Percentiles rank a stretch among this genome's conserved stretches.
Conservation (phyloP, 345 rosid genomes). For the Salix koriyanagi region DNA sequence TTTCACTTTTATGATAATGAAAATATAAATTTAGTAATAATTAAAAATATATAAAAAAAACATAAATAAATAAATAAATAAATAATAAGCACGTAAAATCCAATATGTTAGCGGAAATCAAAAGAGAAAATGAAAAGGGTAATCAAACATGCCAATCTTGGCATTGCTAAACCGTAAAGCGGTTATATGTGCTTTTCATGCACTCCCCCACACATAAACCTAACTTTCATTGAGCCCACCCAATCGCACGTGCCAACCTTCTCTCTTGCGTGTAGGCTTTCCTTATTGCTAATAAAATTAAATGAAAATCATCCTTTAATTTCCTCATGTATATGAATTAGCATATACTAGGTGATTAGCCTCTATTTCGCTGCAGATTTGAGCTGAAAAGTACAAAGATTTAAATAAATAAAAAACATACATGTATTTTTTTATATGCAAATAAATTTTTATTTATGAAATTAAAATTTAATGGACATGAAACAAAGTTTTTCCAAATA, state of each 20-base stretch:
- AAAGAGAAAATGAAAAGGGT: conserved; percentile 8
- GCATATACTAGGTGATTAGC: neutral
- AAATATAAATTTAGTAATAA: neutral
- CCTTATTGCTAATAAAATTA: neutral
- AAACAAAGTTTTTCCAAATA: too few relatives aligned
- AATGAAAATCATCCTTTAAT: neutral
- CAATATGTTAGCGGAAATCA: conserved; percentile 6
- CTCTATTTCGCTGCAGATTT: too few relatives aligned
- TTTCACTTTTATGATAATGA: neutral
- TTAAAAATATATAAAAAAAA: neutral
- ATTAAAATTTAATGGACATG: too few relatives aligned
- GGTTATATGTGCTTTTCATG: conserved; percentile 57
- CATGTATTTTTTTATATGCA: too few relatives aligned
- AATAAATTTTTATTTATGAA: too few relatives aligned
- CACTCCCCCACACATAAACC: conserved; percentile 23
- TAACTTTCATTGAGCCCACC: conserved; percentile 27
- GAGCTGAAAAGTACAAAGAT: too few relatives aligned
- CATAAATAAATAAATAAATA: neutral
- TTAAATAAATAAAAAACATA: too few relatives aligned
- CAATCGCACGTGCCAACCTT: conserved; percentile 30
- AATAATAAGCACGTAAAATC: neutral
- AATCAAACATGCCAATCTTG: conserved; percentile 39
- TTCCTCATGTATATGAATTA: neutral
- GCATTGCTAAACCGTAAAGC: conserved; percentile 41
- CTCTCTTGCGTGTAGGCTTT: neutral